Evolutionary conservation across 2,329 filamentous ascomycete species (phyloP), one percentile per base, ranked within the genome.

Genomic region (Colletotrichum camelliae): DNA sequence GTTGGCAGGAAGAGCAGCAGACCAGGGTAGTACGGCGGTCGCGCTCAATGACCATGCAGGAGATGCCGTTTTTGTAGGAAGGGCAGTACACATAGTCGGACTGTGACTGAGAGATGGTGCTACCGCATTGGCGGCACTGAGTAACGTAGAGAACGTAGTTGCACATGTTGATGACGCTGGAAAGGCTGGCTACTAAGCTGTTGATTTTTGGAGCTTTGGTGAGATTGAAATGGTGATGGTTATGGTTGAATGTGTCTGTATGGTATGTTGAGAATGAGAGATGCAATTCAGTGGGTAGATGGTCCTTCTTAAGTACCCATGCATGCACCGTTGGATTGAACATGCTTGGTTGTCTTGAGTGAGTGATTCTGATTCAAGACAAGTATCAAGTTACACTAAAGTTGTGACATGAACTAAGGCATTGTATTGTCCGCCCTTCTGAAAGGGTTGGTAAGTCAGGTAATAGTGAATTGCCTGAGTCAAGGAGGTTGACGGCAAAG

Each of bases 61-160:
- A 10, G 4, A 76, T 55, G 31, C 67, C 66, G 29, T 67, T 74
- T 8, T 27, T 35, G 31, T 75, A 75, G 13, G 60, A 27, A 7
- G 67, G 71, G 71, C 74, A 76, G 66, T 76, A 76, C 27, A 76
- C 74, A 6, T 18, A 70, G 52, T 70, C 61, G 24, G 71, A 60
- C 13, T 62, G 48, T 4, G 21, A 24, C 3, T 57, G 24, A 43
- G n/a, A 66, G 37, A 57, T 61, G 15, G 27, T 71, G 31, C 43
- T 31, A 3, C 67, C 60, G 15, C 71, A 76, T 60, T 75, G 74
- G 52, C 74, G 74, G 74, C 74, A 76, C 61, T 71, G 70, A 15
- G 72, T 74, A 37, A 76, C 61, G 61, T 67, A 57, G 58, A 52
- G n/a, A 15, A 76, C n/a, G 65, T 67, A 76, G 24, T 76, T 76